These are phyloP conservation scores for Niebla homalea DNA, from an alignment of 495 filamentous ascomycete genomes.

Conservation along the genomic window DNA sequence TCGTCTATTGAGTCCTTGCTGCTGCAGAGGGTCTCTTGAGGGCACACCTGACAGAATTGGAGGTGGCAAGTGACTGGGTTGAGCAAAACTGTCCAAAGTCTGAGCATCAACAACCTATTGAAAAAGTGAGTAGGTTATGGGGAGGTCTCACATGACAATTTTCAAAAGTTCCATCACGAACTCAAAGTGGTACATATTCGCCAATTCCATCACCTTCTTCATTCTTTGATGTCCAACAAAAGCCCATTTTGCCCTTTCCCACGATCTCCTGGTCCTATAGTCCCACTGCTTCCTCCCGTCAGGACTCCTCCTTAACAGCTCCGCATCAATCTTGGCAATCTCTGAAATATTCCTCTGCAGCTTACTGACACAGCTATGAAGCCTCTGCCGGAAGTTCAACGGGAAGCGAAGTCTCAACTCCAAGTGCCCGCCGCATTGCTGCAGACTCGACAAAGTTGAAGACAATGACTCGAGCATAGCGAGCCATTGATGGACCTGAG, in stretches of 20 bases:
- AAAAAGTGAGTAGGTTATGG: not conserved
- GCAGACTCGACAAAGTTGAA: constrained; percentile 4
- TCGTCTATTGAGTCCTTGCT: not conserved
- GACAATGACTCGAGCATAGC: constrained; percentile 4
- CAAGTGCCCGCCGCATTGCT: constrained; percentile 1
- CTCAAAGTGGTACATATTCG: constrained; percentile 8
- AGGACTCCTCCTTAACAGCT: not conserved
- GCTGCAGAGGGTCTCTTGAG: not conserved
- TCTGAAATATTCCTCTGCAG: not conserved
- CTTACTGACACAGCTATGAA: constrained; percentile 6
- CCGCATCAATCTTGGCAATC: constrained; percentile 4
- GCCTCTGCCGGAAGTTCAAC: constrained; percentile 6
- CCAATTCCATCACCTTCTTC: constrained; percentile 3
- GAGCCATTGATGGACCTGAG: constrained; percentile 4
- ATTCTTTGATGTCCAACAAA: constrained; percentile 5
- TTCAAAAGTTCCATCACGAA: constrained; percentile 7
- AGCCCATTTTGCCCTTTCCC: constrained; percentile 10
- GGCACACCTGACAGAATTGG: not conserved
- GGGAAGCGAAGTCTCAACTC: constrained; percentile 3
- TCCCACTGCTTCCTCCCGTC: constrained; percentile 5
- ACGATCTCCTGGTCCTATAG: constrained; percentile 6
- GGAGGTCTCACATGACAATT: constrained; percentile 1
- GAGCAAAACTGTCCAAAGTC: not conserved
- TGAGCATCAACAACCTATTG: not conserved
- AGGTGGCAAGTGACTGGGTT: not conserved